Base-by-base conservation (phyloP, 306 rosid genomes). In the Vigna trinervia region DNA sequence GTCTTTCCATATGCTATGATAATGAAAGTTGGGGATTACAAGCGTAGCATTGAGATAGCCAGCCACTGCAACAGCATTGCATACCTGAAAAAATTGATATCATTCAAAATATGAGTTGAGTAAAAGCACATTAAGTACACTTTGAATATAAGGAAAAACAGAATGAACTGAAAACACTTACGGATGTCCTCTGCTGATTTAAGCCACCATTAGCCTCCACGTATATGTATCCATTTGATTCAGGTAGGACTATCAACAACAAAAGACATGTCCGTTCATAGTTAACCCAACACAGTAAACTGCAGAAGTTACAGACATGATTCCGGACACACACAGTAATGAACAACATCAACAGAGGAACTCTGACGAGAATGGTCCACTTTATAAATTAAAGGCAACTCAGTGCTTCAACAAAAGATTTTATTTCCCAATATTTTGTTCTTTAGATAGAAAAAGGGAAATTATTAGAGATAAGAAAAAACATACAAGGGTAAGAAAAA, bases 1-100 rank as follows among this genome's bases (percentile, higher is more conserved):
- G 84, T 95, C 98, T 89, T 94, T 90, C 98, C 98, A 95, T 85
- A 95, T 89, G 91, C 98, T 95, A 80, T 95, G 98, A 82, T 80
- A 95, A 81, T 90, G 98, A 84, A 95, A 95, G 80, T 92, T 95
- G 80, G 99, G 97, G 69, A 95, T 92, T 52, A 95, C 83, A 78
- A 95, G 99, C 26, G 99, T 95, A 69, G 97, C 99, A 84, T 95
- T 95, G 58, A 95, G 97, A 90, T 90, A 92, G 53, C 97, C 99
- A 20, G 97, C 99, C 75, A 95, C 97, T 14, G 99, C 97, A 84
- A 90, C 99, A 2, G 99, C 99, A 84, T 95, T 95, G 96, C 99
- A 95, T 67, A 95, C 85, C 98, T 94, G 68, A 46, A 84, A 69
- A 47, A 76, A 78, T 78, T 52, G 54, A 78, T 48, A 81, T 75